Conservation (phyloP, 345 rosid genomes). For the Brassica nigra region DNA sequence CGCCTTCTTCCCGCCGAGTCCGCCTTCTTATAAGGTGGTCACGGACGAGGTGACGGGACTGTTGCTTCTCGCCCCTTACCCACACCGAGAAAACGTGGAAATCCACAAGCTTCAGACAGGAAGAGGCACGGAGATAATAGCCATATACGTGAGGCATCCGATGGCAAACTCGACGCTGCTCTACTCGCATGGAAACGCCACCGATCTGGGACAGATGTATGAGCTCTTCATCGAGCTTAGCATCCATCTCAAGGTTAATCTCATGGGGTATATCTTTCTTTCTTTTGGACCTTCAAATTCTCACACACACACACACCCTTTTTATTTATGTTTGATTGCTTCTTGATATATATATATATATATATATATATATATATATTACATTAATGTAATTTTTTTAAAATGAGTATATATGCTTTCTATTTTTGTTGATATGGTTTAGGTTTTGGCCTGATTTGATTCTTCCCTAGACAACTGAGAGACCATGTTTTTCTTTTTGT, state of each 20-base stretch:
- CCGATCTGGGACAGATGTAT: conserved; percentile 99
- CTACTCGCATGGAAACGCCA: conserved; percentile 97
- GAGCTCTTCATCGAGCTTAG: conserved; percentile 95
- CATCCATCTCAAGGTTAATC: conserved; percentile 89
- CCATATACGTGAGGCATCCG: conserved; percentile 78
- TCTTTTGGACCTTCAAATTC: background rate
- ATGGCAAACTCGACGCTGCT: conserved; percentile 85
- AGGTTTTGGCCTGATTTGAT: background rate
- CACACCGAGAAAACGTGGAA: conserved; percentile 94
- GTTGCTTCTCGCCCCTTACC: conserved; percentile 69
- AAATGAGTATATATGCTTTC: background rate
- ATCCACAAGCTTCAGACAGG: conserved; percentile 73
- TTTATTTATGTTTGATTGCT: background rate
- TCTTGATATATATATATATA: background rate
- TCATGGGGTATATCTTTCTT: conserved; percentile 64
- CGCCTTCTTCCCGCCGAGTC: conserved; percentile 86
- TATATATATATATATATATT: background rate
- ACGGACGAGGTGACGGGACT: conserved; percentile 79
- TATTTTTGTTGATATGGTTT: background rate
- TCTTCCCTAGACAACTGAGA: background rate
- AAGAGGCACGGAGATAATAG: conserved; percentile 80
- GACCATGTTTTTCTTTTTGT: background rate
- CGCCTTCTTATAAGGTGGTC: conserved; percentile 82
- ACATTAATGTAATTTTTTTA: no score
- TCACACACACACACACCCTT: background rate